phyloP scores from a whole-genome alignment of 352 stramenopile species.

The Phytophthora uliginosa region DNA sequence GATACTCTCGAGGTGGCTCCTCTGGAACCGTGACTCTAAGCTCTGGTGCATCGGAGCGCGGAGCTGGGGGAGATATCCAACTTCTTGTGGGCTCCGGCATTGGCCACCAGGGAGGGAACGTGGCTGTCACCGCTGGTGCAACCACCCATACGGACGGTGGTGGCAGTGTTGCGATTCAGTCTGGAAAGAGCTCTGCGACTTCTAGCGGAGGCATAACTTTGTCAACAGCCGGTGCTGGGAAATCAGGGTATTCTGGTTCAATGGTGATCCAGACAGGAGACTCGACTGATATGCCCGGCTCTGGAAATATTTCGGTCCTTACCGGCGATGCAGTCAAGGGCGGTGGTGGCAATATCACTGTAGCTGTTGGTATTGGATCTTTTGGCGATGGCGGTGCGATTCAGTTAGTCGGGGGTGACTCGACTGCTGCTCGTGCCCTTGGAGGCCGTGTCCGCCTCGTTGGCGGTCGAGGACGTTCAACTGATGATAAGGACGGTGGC shows the following conservation, averaged over 20 bases:
- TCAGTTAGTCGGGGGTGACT: slow-evolving; percentile 53
- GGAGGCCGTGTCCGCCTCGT: slow-evolving; percentile 59
- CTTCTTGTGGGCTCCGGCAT: slow-evolving; percentile 63
- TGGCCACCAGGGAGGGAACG: slow-evolving; percentile 52
- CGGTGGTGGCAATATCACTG: slow-evolving; percentile 68
- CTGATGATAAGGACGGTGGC: slow-evolving; percentile 64
- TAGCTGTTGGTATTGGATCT: slow-evolving; percentile 55
- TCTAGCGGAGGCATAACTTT: slow-evolving; percentile 62
- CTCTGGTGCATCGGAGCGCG: slow-evolving; percentile 64
- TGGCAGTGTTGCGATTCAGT: slow-evolving; percentile 60
- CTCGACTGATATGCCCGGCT: slow-evolving; percentile 55
- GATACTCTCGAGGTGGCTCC: slow-evolving; percentile 46
- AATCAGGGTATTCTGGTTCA: slow-evolving; percentile 74
- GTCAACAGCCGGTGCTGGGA: slow-evolving; percentile 66
- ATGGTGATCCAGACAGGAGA: slow-evolving; percentile 75
- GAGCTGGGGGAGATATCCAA: slow-evolving; percentile 63
- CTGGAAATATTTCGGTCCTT: slow-evolving; percentile 73
- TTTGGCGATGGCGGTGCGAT: slow-evolving; percentile 67
- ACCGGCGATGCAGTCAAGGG: slow-evolving; percentile 65
- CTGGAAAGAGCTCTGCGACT: slow-evolving; percentile 61
- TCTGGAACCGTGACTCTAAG: slow-evolving; percentile 79
- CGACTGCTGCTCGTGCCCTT: slow-evolving; percentile 43
- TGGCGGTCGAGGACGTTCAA: slow-evolving; percentile 55
- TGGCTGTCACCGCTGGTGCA: slow-evolving; percentile 54
- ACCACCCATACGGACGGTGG: slow-evolving; percentile 56